Conservation (phyloP, 306 rosid species). For the Astragalus glycyphyllos region DNA sequence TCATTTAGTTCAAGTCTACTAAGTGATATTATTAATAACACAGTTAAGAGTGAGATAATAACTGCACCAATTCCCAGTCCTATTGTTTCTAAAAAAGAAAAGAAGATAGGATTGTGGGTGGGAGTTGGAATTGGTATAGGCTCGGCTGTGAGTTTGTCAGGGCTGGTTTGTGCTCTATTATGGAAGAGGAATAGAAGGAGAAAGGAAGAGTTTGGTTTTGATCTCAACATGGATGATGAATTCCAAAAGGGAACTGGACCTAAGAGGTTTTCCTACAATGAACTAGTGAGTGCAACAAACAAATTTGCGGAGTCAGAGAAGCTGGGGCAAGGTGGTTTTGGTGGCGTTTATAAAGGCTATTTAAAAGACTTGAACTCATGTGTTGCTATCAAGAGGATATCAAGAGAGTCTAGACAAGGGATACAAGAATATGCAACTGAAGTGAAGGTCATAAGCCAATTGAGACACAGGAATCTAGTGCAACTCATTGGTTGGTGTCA, state of each 20-base stretch:
- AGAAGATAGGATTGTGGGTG: constrained; percentile 19
- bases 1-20: constrained; percentile 43
- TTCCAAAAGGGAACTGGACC: constrained; percentile 51
- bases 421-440: constrained; percentile 48
- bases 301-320: constrained; percentile 46
- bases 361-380: constrained; percentile 34
- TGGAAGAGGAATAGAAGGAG: constrained; percentile 34
- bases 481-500: constrained; percentile 62
- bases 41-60: too few species aligned
- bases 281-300: constrained; percentile 46
- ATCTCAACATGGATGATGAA: constrained; percentile 44
- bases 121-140: constrained; percentile 41
- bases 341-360: constrained; percentile 49
- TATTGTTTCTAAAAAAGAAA: neutral
- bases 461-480: constrained; percentile 49
- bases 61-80: neutral
- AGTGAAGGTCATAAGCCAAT: constrained; percentile 52
- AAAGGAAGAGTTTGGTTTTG: constrained; percentile 34
- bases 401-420: constrained; percentile 47
- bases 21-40: neutral
- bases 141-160: constrained; percentile 15
- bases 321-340: constrained; percentile 56
- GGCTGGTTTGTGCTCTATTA: neutral
- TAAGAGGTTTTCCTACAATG: constrained; percentile 41
- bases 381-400: constrained; percentile 56